A percentile compares a stretch with the other conserved stretches of the same genome.
phyloP scores from a whole-genome alignment of 2,329 filamentous ascomycete species.

The Chaetomium globosum region DNA sequence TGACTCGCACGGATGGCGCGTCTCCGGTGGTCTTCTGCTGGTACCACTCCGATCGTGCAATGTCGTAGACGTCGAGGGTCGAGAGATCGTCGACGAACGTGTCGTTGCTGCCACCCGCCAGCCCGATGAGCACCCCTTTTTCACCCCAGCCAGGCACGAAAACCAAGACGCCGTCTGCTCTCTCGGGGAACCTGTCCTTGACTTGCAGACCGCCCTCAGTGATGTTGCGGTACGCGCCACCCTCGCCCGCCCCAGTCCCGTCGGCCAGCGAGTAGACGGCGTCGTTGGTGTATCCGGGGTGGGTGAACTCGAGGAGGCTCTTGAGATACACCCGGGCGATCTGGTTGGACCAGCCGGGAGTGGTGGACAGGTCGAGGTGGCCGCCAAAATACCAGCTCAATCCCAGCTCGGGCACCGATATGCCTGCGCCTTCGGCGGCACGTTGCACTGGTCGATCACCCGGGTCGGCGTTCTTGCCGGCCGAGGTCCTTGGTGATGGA shows the following conservation, averaged over 20 bases:
- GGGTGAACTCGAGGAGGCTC: constrained; percentile 74
- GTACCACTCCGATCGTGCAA: constrained; percentile 71
- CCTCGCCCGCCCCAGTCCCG: constrained; percentile 58
- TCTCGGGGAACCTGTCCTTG: constrained; percentile 67
- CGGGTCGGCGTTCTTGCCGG: constrained; percentile 63
- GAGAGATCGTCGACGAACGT: constrained; percentile 62
- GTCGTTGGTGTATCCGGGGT: constrained; percentile 68
- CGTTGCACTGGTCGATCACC: constrained; percentile 63
- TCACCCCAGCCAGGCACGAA: constrained; percentile 75
- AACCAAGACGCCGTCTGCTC: constrained; percentile 72
- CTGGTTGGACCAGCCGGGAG: constrained; percentile 66
- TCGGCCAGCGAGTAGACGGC: constrained; percentile 60
- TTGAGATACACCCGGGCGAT: constrained; percentile 69
- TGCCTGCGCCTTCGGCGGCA: constrained; percentile 71
- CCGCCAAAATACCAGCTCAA: constrained; percentile 79
- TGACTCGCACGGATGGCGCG: constrained; percentile 66
- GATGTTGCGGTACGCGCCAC: constrained; percentile 72
- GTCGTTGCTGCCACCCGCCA: constrained; percentile 71
- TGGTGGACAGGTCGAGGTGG: constrained; percentile 65
- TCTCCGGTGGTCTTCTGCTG: constrained; percentile 69
- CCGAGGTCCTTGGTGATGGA: constrained; percentile 61
- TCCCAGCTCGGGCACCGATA: constrained; percentile 69
- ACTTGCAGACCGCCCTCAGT: constrained; percentile 70
- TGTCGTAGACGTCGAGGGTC: constrained; percentile 72
- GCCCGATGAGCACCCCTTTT: constrained; percentile 69